Base-by-base conservation (phyloP, 140 eudicot genomes). In the Oenanthe javanica region DNA sequence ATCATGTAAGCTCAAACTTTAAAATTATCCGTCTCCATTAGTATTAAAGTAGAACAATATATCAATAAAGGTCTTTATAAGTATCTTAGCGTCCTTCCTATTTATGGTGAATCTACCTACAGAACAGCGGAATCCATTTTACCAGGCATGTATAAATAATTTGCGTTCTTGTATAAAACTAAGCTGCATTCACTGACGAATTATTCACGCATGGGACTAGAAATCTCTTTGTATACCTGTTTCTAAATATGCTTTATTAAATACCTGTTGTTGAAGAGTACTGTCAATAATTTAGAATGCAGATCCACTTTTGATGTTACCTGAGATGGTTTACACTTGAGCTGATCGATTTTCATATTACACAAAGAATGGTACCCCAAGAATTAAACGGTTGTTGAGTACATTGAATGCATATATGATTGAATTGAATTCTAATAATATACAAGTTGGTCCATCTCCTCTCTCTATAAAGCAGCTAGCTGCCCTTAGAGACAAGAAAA, bases 311-410 rank as follows among this genome's bases (percentile, higher is more conserved):
- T 12, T 66, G 15, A 10, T 27, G 43, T 66, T 31, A 64, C 72
- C 18, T 6, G 43, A 66, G 72, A 66, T 66, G 13, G 72, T 31
- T 31, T 8, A 66, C 15, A 66, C 43, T 9, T 27, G 42, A 66
- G 72, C 72, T 31, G 42, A n/a, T 64, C 12, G 40, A 11, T 64
- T 64, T 64, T 64, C 64, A 9, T 23, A 64, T 38, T 23, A 64
- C 72, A 64, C 42, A 64, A 64, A 64, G 72, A 64, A 57, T n/a
- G 42, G 72, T 64, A 64, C 72, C 72, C 72, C 72, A 11, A 1
- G 72, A 66, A 31, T 66, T 27, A 27, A 66, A 21, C 2, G 18
- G 42, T 12, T 27, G 45, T 67, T 67, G 43, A 25, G 42, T 67
- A 31, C 73, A 67, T 31, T 67, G 73, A 27, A 27, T 67, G 19